Base-by-base conservation (phyloP, 768 basidiomycete species). In the Cubamyces lactineus region DNA sequence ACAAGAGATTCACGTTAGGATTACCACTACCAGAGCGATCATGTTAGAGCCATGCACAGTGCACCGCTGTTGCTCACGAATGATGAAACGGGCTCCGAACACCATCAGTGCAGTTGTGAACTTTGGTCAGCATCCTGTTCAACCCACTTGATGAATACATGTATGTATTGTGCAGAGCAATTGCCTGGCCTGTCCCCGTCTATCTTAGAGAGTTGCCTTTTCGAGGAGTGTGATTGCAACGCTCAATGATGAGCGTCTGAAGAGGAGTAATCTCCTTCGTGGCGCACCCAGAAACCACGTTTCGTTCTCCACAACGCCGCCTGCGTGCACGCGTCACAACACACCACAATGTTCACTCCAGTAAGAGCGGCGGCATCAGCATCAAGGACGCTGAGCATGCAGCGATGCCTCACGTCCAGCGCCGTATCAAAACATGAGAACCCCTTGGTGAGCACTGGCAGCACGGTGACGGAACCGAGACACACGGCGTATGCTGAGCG, bases 401-500 rank as follows among this genome's bases (percentile, higher is more conserved):
- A 28, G 28, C 53, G 56, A 21, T 49, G 42, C 21, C 40, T 53
- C 45, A 39, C 67, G 26, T 47, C 40, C 15, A 16, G 38, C 12
- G 42, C 17, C 6, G 21, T 23, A 1, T 3, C 19, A 5, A 42
- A 28, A 50, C 86, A 86, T 76, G 84, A 84, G 65, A 86, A 86
- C 48, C 86, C 86, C 7, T 72, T 86, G 69, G 85, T 85, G 70
- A 67, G 75, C n/a, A n/a, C n/a, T n/a, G n/a, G n/a, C 56, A 11
- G 53, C 40, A 40, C 59, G n/a, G n/a, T n/a, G 48, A 50, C 19
- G n/a, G 28, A 30, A 40, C 19, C n/a, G 67, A 13, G 68, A 19
- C 23, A 19, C 15, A 12, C 19, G 38, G 30, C 45, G 34, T 23
- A 15, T 46, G 38, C 23, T 51, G 41, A 72, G 66, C 61, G 62